Evolutionary conservation across 2,329 filamentous ascomycete genomes (phyloP).

Genomic region (Alternaria alternata): DNA sequence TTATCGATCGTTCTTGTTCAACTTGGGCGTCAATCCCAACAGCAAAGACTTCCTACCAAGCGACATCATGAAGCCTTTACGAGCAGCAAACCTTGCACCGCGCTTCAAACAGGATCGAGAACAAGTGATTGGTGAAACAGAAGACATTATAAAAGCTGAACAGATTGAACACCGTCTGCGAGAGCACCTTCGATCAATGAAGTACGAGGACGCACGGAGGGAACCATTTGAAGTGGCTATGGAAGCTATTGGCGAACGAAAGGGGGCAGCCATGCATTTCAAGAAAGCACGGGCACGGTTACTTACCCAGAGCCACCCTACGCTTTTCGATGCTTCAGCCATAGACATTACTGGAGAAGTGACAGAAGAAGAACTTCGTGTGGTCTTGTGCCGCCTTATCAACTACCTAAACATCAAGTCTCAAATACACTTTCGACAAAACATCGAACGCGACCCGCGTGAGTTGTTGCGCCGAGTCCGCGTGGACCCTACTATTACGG

Average conservation of each 20-base stretch:
- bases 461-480: slow-evolving; percentile 23
- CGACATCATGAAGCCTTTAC: slow-evolving; percentile 35
- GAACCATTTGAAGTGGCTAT: slow-evolving; percentile 11
- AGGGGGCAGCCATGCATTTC: slow-evolving; percentile 11
- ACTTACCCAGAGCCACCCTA: slow-evolving; percentile 23
- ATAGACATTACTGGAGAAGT: slow-evolving; percentile 37
- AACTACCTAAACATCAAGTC: slow-evolving; percentile 11
- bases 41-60: slow-evolving; percentile 32
- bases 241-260: slow-evolving; percentile 12
- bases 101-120: slow-evolving; percentile 18
- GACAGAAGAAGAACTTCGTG: slow-evolving; percentile 30
- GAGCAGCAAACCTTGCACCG: slow-evolving; percentile 27
- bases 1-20: slow-evolving; percentile 18
- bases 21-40: slow-evolving; percentile 26
- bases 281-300: slow-evolving; percentile 25
- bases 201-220: slow-evolving; percentile 13
- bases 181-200: slow-evolving; percentile 19
- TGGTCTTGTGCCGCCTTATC: slow-evolving; percentile 32
- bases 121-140: neutral
- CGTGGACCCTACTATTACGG: slow-evolving; percentile 36
- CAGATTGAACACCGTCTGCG: slow-evolving; percentile 27
- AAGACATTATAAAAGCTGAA: slow-evolving; percentile 25
- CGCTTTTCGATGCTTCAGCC: slow-evolving; percentile 16
- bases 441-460: slow-evolving; percentile 1
- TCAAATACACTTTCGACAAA: neutral